Conservation (phyloP, 257 asterid species). For the Solanum pinnatisectum region DNA sequence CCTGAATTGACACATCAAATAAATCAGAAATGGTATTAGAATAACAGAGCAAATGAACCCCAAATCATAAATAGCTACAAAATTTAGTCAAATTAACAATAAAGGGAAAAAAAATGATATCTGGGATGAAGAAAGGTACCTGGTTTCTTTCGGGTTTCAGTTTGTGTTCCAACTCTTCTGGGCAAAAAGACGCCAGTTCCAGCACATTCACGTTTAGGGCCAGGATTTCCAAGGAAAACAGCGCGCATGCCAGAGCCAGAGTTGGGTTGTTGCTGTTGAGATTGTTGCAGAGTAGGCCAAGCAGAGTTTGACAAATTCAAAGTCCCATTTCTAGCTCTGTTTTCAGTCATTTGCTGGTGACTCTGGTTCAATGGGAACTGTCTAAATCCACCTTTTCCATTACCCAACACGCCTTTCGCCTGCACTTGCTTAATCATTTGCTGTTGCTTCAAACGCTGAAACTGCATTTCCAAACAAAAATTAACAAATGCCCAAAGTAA, state of each 20-base stretch:
- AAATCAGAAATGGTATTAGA: neutral
- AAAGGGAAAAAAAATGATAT: too few species aligned
- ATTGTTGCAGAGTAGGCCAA: conserved; percentile 46
- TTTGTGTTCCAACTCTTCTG: conserved; percentile 26
- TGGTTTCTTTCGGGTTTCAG: conserved; percentile 37
- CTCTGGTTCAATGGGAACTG: conserved; percentile 13
- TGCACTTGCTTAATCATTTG: conserved; percentile 17
- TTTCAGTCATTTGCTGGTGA: conserved; percentile 17
- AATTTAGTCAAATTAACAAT: neutral
- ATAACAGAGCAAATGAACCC: neutral
- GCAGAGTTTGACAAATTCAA: conserved; percentile 17
- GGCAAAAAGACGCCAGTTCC: conserved; percentile 92
- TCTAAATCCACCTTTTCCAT: conserved; percentile 11
- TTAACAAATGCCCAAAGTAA: neutral
- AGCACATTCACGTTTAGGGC: conserved; percentile 36
- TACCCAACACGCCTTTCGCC: conserved; percentile 1
- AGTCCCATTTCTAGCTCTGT: conserved; percentile 13
- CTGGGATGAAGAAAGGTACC: conserved; percentile 10
- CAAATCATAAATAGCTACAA: neutral
- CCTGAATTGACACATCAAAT: conserved; percentile 18
- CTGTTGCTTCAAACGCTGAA: conserved; percentile 29
- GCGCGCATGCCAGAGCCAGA: conserved; percentile 36
- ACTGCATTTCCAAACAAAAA: conserved; percentile 2
- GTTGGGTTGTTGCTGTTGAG: conserved; percentile 12
- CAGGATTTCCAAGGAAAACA: conserved; percentile 34